phyloP scores from a whole-genome alignment of 805 yeast genomes.

The Ogataea paraovalis region DNA sequence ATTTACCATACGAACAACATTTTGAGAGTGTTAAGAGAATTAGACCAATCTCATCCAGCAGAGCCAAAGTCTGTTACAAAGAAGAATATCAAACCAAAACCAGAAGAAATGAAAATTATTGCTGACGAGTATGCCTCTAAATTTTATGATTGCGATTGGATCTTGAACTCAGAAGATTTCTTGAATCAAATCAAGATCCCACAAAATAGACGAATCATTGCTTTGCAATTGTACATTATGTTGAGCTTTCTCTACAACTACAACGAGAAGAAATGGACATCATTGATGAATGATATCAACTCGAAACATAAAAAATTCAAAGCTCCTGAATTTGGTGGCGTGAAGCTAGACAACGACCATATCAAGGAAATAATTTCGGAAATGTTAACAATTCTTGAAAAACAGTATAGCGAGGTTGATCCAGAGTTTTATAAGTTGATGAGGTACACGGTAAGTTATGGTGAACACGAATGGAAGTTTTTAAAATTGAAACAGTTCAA shows the following conservation, averaged over 20 bases:
- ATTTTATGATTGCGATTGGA: constrained; percentile 28
- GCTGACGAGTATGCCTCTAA: constrained; percentile 11
- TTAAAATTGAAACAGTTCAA: constrained; percentile 29
- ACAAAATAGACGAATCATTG: constrained; percentile 15
- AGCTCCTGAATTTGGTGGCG: constrained; percentile 18
- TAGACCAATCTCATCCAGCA: constrained; percentile 7
- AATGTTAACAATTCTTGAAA: constrained; percentile 20
- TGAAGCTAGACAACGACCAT: constrained; percentile 12
- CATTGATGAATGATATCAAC: constrained; percentile 14
- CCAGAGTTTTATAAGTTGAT: constrained; percentile 12
- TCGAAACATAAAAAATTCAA: constrained; percentile 21
- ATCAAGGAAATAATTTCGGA: constrained; percentile 11
- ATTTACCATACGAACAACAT: background rate
- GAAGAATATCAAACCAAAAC: background rate
- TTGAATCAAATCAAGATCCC: constrained; percentile 14
- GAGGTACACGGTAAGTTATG: constrained; percentile 14
- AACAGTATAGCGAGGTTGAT: constrained; percentile 14
- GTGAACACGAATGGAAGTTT: constrained; percentile 23
- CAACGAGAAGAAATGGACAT: constrained; percentile 18
- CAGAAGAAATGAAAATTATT: constrained; percentile 8
- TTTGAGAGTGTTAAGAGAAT: constrained; percentile 11
- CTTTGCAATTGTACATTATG: constrained; percentile 25
- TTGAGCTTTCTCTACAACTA: constrained; percentile 18
- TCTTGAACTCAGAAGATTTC: constrained; percentile 23
- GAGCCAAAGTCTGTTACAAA: background rate